phyloP scores from a whole-genome alignment of 108 stramenopile species.

The Thalassiosira profunda region DNA sequence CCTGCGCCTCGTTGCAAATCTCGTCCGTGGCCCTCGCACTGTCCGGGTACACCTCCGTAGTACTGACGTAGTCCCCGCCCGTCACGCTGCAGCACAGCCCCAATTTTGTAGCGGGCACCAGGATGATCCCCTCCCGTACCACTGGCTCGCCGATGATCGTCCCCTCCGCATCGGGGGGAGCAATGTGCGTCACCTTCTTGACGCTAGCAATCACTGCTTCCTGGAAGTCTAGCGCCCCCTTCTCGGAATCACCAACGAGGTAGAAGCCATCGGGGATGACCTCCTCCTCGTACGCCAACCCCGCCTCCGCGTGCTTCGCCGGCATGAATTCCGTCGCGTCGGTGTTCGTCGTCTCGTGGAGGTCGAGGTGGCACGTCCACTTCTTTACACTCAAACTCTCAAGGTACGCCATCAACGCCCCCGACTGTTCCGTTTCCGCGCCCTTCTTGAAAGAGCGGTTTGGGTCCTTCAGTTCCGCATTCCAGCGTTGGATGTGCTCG shows the following conservation, averaged over 20 bases:
- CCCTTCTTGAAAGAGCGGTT: constrained; percentile 58
- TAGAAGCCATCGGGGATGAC: constrained; percentile 86
- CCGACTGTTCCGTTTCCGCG: constrained; percentile 26
- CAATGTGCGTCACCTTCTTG: constrained; percentile 69
- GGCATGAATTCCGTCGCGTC: constrained; percentile 49
- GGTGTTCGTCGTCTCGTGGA: constrained; percentile 54
- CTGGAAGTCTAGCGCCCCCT: constrained; percentile 35
- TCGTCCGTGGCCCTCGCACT: constrained; percentile 49
- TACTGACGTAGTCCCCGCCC: constrained; percentile 45
- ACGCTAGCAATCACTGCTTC: constrained; percentile 55
- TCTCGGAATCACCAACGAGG: constrained; percentile 45
- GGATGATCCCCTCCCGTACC: constrained; percentile 52
- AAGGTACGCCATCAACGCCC: constrained; percentile 11
- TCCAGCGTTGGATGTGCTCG: constrained; percentile 76
- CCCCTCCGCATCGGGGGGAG: constrained; percentile 54
- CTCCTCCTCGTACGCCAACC: constrained; percentile 17
- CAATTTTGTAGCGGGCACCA: constrained; percentile 38
- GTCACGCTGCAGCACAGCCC: constrained; percentile 67
- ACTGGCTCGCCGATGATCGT: constrained; percentile 49
- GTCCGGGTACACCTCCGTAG: constrained; percentile 82
- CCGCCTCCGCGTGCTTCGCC: constrained; percentile 45
- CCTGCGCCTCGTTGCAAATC: constrained; percentile 68
- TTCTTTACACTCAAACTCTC: constrained; percentile 14
- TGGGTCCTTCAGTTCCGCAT: constrained; percentile 53
- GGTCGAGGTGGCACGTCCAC: constrained; percentile 44